Evolutionary conservation across 1,284 basidiomycete species (phyloP).

Genomic region (Vanrija sp.): DNA sequence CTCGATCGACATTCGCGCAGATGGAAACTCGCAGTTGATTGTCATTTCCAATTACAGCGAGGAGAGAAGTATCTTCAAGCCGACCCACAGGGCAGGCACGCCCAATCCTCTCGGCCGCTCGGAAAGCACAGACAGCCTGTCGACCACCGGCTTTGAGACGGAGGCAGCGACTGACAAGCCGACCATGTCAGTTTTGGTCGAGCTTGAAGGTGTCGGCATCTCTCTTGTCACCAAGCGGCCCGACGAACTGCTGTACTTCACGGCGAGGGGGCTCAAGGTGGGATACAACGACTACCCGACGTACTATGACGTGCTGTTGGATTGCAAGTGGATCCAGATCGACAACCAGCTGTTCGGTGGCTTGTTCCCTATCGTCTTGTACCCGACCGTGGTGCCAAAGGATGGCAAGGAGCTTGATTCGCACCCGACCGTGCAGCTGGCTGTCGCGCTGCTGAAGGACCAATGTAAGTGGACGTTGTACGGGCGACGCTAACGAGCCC

Average conservation of each 20-base stretch:
- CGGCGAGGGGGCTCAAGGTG: constrained; percentile 73
- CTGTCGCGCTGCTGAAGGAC: constrained; percentile 87
- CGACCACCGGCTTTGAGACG: constrained; percentile 71
- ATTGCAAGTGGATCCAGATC: constrained; percentile 88
- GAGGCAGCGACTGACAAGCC: constrained; percentile 68
- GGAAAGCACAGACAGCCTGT: constrained; percentile 28
- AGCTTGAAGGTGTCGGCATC: constrained; percentile 86
- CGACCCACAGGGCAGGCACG: constrained; percentile 52
- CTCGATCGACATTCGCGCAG: constrained; percentile 90
- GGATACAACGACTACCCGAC: constrained; percentile 80
- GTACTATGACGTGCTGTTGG: constrained; percentile 75
- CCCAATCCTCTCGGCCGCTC: neutral
- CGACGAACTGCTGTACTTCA: constrained; percentile 86
- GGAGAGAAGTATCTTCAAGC: constrained; percentile 85
- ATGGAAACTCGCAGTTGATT: constrained; percentile 79
- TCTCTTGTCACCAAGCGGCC: constrained; percentile 86
- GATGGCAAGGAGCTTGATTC: constrained; percentile 72
- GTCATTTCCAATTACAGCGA: constrained; percentile 84
- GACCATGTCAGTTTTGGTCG: constrained; percentile 65
- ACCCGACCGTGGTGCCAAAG: constrained; percentile 86
- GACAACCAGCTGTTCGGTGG: constrained; percentile 98
- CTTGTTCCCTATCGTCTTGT: constrained; percentile 90
- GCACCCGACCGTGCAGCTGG: constrained; percentile 88
- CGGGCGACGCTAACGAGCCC: neutral
- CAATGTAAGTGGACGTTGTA: constrained; percentile 58